Evolutionary conservation across 306 rosid species (phyloP).

Genomic region (Sindora glabra): DNA sequence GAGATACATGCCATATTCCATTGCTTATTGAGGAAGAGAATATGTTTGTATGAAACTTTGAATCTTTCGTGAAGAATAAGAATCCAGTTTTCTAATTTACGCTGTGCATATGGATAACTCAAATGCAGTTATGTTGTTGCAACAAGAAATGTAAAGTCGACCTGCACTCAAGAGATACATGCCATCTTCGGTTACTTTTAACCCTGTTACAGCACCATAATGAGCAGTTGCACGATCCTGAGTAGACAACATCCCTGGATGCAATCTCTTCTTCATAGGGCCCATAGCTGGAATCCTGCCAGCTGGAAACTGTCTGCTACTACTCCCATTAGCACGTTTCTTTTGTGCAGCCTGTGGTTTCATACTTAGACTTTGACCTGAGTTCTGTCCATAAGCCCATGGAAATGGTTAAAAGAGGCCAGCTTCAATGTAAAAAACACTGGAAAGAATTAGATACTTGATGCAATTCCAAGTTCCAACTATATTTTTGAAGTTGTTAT

Average conservation of each 20-base stretch:
- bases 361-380: constrained; percentile 28
- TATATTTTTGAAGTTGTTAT: background rate
- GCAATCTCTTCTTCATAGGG: constrained; percentile 65
- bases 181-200: no score
- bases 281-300: constrained; percentile 59
- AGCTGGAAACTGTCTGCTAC: constrained; percentile 39
- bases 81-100: no score
- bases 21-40: no score
- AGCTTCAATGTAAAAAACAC: background rate
- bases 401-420: background rate
- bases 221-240: constrained; percentile 96
- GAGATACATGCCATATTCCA: constrained; percentile 87
- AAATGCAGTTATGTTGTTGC: no score
- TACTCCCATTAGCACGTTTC: constrained; percentile 54
- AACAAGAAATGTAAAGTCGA: no score
- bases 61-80: no score
- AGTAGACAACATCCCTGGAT: constrained; percentile 87
- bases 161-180: constrained; percentile 96
- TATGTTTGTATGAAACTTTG: no score
- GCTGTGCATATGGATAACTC: no score
- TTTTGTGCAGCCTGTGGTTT: constrained; percentile 49
- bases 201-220: constrained; percentile 92
- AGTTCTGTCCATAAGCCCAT: constrained; percentile 34
- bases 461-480: constrained; percentile 17
- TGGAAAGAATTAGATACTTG: background rate